Evolutionary conservation across 2,329 filamentous ascomycete genomes (phyloP).

Genomic region (Cadophora luteo-olivacea): DNA sequence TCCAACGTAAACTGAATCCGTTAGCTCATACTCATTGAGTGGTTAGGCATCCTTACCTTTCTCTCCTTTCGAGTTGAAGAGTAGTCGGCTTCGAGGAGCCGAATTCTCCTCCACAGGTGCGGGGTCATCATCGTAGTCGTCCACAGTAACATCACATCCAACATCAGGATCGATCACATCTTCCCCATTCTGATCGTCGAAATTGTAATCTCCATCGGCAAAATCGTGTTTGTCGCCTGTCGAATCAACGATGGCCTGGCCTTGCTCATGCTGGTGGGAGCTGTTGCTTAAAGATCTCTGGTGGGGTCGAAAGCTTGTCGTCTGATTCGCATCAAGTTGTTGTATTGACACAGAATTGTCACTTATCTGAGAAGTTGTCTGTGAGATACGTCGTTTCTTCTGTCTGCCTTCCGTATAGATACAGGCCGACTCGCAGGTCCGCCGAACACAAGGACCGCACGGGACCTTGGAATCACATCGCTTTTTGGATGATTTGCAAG

Average conservation of each 20-base stretch:
- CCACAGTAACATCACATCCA: background rate
- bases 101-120: background rate
- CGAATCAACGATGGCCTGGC: background rate
- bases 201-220: background rate
- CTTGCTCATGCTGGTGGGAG: background rate
- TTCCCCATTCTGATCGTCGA: background rate
- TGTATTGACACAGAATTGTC: background rate
- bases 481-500: slow-evolving; percentile 15
- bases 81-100: slow-evolving; percentile 6
- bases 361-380: background rate
- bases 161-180: background rate
- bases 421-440: background rate
- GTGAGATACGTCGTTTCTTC: background rate
- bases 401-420: slow-evolving; percentile 1
- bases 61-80: slow-evolving; percentile 17
- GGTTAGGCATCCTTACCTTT: background rate
- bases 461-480: slow-evolving; percentile 10
- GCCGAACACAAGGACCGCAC: slow-evolving; percentile 5
- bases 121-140: background rate
- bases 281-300: background rate
- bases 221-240: background rate
- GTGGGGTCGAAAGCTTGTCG: background rate
- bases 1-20: background rate
- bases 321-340: background rate
- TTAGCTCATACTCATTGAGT: background rate